A percentile compares a stretch with the other conserved stretches of the same genome.
Evolutionary conservation across 352 stramenopile species (phyloP).

Genomic region (Pythium phragmiticola): DNA sequence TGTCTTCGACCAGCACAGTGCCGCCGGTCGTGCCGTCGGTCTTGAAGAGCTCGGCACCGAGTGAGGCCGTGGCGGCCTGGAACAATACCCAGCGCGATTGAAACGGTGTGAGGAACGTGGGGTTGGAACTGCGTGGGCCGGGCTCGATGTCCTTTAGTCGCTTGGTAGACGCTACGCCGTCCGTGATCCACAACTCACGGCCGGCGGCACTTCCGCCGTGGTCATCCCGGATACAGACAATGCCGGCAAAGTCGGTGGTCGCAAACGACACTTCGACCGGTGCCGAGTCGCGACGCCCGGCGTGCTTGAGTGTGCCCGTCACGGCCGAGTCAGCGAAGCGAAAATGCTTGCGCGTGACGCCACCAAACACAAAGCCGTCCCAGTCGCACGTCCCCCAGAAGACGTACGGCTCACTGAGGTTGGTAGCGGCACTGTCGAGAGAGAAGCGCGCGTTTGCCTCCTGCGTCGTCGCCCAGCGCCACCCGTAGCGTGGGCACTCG

Average conservation of each 20-base stretch:
- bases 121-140: slow-evolving; percentile 36
- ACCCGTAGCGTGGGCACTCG: slow-evolving; percentile 72
- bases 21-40: slow-evolving; percentile 49
- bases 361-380: slow-evolving; percentile 55
- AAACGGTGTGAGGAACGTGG: slow-evolving; percentile 45
- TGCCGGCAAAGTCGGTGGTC: slow-evolving; percentile 62
- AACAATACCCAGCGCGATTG: slow-evolving; percentile 44
- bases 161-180: slow-evolving; percentile 36
- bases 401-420: slow-evolving; percentile 41
- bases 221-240: slow-evolving; percentile 58
- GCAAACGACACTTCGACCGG: slow-evolving; percentile 31
- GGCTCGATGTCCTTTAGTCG: slow-evolving; percentile 51
- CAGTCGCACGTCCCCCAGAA: slow-evolving; percentile 80
- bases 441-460: slow-evolving; percentile 33
- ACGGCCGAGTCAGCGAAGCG: slow-evolving; percentile 68
- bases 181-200: slow-evolving; percentile 63
- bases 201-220: slow-evolving; percentile 18
- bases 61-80: slow-evolving; percentile 36
- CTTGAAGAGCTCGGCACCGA: slow-evolving; percentile 60
- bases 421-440: background rate
- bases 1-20: slow-evolving; percentile 53
- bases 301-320: slow-evolving; percentile 69
- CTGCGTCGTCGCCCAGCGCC: slow-evolving; percentile 57
- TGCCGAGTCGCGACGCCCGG: slow-evolving; percentile 44
- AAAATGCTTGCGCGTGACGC: slow-evolving; percentile 49